Evolutionary conservation across 176 grass and related monocot genomes (phyloP), one percentile per base, ranked within the genome.

Genomic region (Aegilops longissima): DNA sequence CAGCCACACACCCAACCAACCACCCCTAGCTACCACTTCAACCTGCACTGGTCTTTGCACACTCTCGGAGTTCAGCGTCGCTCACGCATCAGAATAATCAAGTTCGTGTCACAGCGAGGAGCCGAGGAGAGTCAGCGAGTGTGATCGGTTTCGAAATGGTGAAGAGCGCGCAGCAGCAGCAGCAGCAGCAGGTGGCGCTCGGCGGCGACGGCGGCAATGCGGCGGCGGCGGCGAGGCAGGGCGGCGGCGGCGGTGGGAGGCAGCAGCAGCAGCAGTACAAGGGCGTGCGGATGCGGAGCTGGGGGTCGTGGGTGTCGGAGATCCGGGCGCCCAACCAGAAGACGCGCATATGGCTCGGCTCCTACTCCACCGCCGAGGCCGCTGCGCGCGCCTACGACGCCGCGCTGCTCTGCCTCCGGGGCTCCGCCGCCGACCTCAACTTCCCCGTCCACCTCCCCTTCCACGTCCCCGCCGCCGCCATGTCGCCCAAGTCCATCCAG

Each of bases 401-500:
- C 18, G 96, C 96, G 16, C 94, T 98, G 80, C 84, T 98, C 81
- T 98, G 96, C 90, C 90, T 98, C 85, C 94, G 92, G 86, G 96
- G 96, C 82, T 94, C 96, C 56, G 86, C 96, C 33, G 96, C 96
- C 66, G 89, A 90, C 78, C 84, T 98, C 78, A 98, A 98, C 68
- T 98, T 98, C 85, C 96, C 96, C 35, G 83, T 91, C 21, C 82
- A 89, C 78, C 83, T 90, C 23, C 96, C 91, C 11, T 90, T 88
- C 88, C 90, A 90, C 85, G 38, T 98, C 34, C 87, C 96, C 36
- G 83, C 83, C 24, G 86, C 79, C 38, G 83, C 87, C 88, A 94
- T 98, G 93, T 98, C 96, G n/a, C 96, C 96, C 63, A 98, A 98
- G 92, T 95, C 95, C 80, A 98, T 98, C 87, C 95, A 98, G 73